Evolutionary conservation across 2,329 filamentous ascomycete genomes (phyloP).

Genomic region (Pseudogymnoascus sp.): DNA sequence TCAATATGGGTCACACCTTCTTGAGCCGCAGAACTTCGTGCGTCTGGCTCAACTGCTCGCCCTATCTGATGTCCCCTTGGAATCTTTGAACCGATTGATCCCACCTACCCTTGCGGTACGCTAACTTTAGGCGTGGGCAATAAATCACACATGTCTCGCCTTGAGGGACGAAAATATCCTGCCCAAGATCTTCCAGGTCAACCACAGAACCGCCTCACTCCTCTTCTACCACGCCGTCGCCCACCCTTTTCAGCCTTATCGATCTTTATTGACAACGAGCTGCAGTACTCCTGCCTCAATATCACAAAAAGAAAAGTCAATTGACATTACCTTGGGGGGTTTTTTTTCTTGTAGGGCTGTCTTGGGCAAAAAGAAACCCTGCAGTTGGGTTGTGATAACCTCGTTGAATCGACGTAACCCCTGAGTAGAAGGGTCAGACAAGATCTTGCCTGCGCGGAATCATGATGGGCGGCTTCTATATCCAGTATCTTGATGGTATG

Average conservation of each 20-base stretch:
- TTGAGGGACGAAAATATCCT: constrained; percentile 37
- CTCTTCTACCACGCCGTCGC: constrained; percentile 26
- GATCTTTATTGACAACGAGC: constrained; percentile 14
- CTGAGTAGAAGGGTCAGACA: constrained; percentile 6
- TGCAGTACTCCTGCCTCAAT: constrained; percentile 4
- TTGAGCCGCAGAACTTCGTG: constrained; percentile 52
- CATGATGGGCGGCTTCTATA: constrained; percentile 39
- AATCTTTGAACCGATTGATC: constrained; percentile 22
- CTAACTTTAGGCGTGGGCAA: constrained; percentile 36
- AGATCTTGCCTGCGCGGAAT: constrained; percentile 8
- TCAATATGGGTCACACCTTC: constrained; percentile 62
- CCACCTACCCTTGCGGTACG: constrained; percentile 26
- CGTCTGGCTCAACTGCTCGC: constrained; percentile 29
- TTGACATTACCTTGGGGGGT: constrained; percentile 22
- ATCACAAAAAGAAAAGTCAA: constrained; percentile 7
- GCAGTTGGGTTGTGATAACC: constrained; percentile 10
- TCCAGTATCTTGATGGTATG: constrained; percentile 66
- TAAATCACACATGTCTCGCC: constrained; percentile 58
- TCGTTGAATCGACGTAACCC: background rate
- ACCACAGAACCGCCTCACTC: constrained; percentile 28
- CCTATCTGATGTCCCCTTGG: constrained; percentile 30
- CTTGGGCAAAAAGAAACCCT: constrained; percentile 20
- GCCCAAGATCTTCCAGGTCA: constrained; percentile 26
- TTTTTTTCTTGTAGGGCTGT: constrained; percentile 31
- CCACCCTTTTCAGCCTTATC: constrained; percentile 26